These are phyloP conservation scores for Ceratocystis diversiconidia DNA, from an alignment of 2,329 filamentous ascomycete genomes.

Conservation along the genomic window DNA sequence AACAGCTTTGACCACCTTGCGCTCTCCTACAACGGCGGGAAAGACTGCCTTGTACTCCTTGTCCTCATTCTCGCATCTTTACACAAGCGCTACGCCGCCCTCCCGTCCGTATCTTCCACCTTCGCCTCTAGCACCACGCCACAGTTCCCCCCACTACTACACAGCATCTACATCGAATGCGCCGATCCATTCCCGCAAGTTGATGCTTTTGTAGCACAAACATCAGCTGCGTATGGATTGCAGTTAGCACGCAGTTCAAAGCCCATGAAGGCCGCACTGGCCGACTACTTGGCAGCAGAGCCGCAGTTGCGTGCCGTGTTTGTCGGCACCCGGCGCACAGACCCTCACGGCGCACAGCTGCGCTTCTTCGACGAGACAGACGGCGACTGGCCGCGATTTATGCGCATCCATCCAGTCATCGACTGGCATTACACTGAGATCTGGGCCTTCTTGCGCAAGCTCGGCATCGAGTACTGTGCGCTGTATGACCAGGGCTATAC, in stretches of 20 bases:
- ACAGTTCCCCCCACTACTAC: constrained; percentile 37
- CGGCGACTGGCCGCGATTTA: constrained; percentile 76
- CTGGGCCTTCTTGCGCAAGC: constrained; percentile 72
- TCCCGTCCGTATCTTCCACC: constrained; percentile 20
- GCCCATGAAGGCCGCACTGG: constrained; percentile 86
- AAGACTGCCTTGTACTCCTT: constrained; percentile 67
- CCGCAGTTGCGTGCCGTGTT: constrained; percentile 53
- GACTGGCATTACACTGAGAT: constrained; percentile 97
- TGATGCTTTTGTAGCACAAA: constrained; percentile 85
- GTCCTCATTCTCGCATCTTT: constrained; percentile 65
- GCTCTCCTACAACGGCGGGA: constrained; percentile 84
- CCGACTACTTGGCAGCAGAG: constrained; percentile 76
- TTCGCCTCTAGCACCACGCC: constrained; percentile 1
- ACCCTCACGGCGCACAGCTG: constrained; percentile 71
- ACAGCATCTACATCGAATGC: constrained; percentile 81
- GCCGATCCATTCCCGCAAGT: constrained; percentile 74
- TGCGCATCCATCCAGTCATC: constrained; percentile 88
- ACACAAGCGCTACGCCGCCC: constrained; percentile 27
- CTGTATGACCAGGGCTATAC: constrained; percentile 85
- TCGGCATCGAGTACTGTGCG: constrained; percentile 69
- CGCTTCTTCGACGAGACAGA: constrained; percentile 81
- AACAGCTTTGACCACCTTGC: constrained; percentile 15
- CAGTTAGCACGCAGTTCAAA: constrained; percentile 69
- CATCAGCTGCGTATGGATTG: constrained; percentile 89
- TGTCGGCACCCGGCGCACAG: constrained; percentile 77